These are phyloP conservation scores for Ambrosia trifida DNA, from an alignment of 129 eudicot species.

Conservation along the genomic window DNA sequence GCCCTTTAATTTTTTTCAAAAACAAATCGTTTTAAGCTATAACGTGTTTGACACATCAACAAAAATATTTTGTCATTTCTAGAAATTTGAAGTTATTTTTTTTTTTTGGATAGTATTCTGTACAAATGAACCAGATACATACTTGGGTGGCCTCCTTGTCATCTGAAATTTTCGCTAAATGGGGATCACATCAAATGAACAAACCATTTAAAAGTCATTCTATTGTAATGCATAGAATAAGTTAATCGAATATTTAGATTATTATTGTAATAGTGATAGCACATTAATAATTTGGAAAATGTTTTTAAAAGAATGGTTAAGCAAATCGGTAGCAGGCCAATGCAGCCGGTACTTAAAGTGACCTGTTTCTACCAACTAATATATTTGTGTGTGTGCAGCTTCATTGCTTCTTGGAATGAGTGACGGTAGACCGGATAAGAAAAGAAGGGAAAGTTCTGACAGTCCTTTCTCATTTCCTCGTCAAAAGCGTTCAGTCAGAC, in stretches of 20 bases:
- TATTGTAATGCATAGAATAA: background rate
- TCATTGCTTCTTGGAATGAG: slow-evolving; percentile 75
- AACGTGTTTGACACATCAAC: too few species aligned
- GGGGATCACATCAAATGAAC: background rate
- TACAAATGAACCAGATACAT: background rate
- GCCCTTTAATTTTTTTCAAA: too few species aligned
- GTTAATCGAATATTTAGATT: too few species aligned
- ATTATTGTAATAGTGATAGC: background rate
- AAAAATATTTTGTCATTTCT: too few species aligned
- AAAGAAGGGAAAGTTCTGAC: slow-evolving; percentile 66
- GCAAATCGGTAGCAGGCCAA: background rate
- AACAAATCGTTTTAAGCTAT: too few species aligned
- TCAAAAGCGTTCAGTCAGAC: slow-evolving; percentile 73
- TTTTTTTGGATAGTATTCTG: background rate
- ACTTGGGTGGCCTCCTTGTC: background rate
- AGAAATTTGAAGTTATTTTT: background rate
- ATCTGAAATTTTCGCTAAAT: background rate
- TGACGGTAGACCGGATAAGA: slow-evolving; percentile 51
- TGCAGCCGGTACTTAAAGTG: background rate
- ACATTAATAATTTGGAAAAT: background rate
- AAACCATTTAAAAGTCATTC: background rate
- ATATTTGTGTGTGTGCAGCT: slow-evolving; percentile 45
- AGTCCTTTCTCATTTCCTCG: slow-evolving; percentile 83
- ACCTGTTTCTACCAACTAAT: background rate
- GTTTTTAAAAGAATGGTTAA: background rate